Conservation (phyloP, 83 land plant species). For the Picea abies region DNA sequence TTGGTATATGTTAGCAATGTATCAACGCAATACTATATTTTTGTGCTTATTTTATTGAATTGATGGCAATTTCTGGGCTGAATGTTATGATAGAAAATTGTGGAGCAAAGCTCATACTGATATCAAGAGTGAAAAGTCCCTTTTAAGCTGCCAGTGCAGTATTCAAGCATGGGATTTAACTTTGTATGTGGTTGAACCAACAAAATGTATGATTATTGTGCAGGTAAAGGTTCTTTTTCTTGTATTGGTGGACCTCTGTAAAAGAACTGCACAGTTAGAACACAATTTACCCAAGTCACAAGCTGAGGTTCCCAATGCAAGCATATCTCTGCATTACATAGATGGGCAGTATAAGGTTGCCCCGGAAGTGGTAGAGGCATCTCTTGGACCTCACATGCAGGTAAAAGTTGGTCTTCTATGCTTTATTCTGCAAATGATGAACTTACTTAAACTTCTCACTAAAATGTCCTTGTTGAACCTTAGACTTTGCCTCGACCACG, state of each 20-base stretch:
- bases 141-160: too few species aligned
- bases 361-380: conserved; percentile 98
- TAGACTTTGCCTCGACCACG: conserved; percentile 98
- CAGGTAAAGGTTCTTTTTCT: conserved; percentile 97
- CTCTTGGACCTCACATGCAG: conserved; percentile 98
- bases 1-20: neutral
- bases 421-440: neutral
- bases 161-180: too few species aligned
- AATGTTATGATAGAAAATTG: neutral
- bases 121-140: too few species aligned
- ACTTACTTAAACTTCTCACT: neutral
- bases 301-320: conserved; percentile 65
- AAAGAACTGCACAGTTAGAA: conserved; percentile 65
- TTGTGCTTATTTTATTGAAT: neutral
- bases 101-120: neutral
- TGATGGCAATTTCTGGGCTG: neutral
- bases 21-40: neutral
- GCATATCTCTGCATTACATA: conserved; percentile 79
- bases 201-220: conserved; percentile 13
- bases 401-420: conserved; percentile 31
- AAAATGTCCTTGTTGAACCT: neutral
- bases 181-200: neutral
- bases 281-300: conserved; percentile 90
- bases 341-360: conserved; percentile 97
- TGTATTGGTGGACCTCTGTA: conserved; percentile 89